These are phyloP conservation scores for Candida lessepsii DNA, from an alignment of 805 yeast species.

Conservation along the genomic window DNA sequence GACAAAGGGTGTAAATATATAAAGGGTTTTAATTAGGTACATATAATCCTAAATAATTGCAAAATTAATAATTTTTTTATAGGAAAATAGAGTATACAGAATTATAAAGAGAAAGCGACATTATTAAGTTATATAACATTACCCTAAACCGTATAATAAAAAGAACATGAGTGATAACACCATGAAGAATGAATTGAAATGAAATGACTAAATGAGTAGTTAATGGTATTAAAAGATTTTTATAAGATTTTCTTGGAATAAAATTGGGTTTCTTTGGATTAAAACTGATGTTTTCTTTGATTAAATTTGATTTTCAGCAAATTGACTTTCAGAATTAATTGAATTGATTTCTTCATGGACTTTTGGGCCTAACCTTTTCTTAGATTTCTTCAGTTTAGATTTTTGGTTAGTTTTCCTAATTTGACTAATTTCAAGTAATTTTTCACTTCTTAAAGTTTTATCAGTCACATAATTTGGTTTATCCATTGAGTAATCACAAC, in stretches of 20 bases:
- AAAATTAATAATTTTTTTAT: too few relatives aligned
- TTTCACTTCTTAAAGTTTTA: conserved; percentile 31
- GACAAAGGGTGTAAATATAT: too few relatives aligned
- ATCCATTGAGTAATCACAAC: conserved; percentile 38
- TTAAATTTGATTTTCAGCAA: too few relatives aligned
- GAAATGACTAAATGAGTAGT: conserved; percentile 4
- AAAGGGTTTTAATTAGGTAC: too few relatives aligned
- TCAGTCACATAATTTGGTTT: conserved; percentile 41
- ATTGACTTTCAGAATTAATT: too few relatives aligned
- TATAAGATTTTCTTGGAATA: too few relatives aligned
- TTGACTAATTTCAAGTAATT: conserved; percentile 30
- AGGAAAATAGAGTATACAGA: background rate
- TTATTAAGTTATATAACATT: conserved; percentile 2
- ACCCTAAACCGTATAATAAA: conserved; percentile 2
- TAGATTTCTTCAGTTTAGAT: conserved; percentile 7
- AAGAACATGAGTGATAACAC: conserved; percentile 3
- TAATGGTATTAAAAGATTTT: background rate
- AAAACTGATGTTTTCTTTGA: too few relatives aligned
- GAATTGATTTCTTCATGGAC: too few relatives aligned
- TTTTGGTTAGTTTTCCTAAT: conserved; percentile 24
- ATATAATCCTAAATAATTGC: too few relatives aligned
- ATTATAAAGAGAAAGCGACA: too few relatives aligned
- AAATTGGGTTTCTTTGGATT: too few relatives aligned
- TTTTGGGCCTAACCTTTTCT: conserved; percentile 4
- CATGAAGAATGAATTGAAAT: conserved; percentile 7